Conservation (phyloP, 371 early-diverging fungal genomes). For the Dichotomocladium elegans region DNA sequence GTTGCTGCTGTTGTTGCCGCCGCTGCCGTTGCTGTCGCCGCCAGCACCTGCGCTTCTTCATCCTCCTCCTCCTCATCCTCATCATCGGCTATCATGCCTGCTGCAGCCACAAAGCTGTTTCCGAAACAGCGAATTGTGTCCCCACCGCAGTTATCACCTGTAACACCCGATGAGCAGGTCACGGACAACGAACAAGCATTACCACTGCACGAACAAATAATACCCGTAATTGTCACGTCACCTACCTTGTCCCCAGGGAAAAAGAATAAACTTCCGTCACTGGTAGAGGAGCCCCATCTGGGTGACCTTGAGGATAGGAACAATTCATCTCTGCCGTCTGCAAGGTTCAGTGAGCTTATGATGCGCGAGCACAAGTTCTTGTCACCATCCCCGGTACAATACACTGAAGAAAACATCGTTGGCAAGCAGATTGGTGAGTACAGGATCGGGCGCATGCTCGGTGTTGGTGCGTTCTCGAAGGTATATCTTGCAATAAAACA, state of each 20-base stretch:
- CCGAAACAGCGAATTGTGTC: conserved; percentile 8
- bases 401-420: conserved; percentile 21
- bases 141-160: conserved; percentile 8
- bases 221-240: conserved; percentile 24
- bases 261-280: conserved; percentile 27
- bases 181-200: conserved; percentile 2
- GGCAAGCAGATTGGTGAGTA: conserved; percentile 32
- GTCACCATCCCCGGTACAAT: conserved; percentile 9
- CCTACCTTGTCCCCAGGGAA: conserved; percentile 16
- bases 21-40: too few species aligned
- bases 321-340: conserved; percentile 1
- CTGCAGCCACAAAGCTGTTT: conserved; percentile 8
- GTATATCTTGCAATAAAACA: conserved; percentile 31
- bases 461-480: conserved; percentile 45
- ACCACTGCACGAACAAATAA: conserved; percentile 4
- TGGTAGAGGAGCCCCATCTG: conserved; percentile 29
- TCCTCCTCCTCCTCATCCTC: background rate
- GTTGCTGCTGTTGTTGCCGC: too few species aligned
- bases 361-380: conserved; percentile 12
- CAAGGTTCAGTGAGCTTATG: conserved; percentile 4
- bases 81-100: background rate
- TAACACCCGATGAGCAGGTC: conserved; percentile 5
- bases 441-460: conserved; percentile 27
- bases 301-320: conserved; percentile 24
- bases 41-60: too few species aligned